phyloP scores from a whole-genome alignment of 768 basidiomycete genomes.

The Lyophyllum semitale region DNA sequence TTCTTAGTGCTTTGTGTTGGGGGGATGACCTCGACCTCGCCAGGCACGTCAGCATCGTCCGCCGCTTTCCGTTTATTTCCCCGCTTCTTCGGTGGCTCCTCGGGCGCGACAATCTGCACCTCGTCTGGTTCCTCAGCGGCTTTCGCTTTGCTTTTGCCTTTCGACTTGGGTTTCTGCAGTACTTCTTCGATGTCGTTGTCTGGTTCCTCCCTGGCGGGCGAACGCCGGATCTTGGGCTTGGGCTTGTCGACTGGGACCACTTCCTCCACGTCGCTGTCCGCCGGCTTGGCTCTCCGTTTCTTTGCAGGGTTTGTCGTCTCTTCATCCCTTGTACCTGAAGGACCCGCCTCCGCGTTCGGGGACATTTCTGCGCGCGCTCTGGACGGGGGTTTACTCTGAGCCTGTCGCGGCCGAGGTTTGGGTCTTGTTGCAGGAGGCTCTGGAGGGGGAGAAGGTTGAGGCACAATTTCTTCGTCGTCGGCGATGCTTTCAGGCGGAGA shows the following conservation, averaged over 20 bases:
- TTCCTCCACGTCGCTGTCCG: slow-evolving; percentile 14
- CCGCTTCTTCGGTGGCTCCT: slow-evolving; percentile 11
- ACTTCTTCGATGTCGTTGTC: slow-evolving; percentile 19
- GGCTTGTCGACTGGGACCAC: background rate
- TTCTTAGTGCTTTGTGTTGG: slow-evolving; percentile 19
- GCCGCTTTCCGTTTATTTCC: slow-evolving; percentile 31
- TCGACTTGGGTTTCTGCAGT: slow-evolving; percentile 21
- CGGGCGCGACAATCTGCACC: slow-evolving; percentile 11
- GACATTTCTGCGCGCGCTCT: background rate
- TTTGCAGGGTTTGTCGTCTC: background rate
- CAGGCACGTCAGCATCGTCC: slow-evolving; percentile 17
- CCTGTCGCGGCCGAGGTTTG: slow-evolving; percentile 11
- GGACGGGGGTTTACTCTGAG: slow-evolving; percentile 1
- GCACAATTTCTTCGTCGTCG: slow-evolving; percentile 5
- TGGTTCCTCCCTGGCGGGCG: slow-evolving; percentile 17
- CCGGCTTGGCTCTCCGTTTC: slow-evolving; percentile 7
- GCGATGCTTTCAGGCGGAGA: background rate
- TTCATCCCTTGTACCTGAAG: slow-evolving; percentile 4
- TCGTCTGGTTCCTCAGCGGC: slow-evolving; percentile 21
- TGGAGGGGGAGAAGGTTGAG: slow-evolving; percentile 5
- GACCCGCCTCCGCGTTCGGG: slow-evolving; percentile 10
- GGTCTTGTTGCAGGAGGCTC: slow-evolving; percentile 3
- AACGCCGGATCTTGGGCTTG: slow-evolving; percentile 17
- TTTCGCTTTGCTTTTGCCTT: slow-evolving; percentile 33
- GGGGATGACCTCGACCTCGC: slow-evolving; percentile 18